Evolutionary conservation across 2,329 filamentous ascomycete genomes (phyloP), one percentile per base, ranked within the genome.

Genomic region (Acephala macrosclerotiorum): DNA sequence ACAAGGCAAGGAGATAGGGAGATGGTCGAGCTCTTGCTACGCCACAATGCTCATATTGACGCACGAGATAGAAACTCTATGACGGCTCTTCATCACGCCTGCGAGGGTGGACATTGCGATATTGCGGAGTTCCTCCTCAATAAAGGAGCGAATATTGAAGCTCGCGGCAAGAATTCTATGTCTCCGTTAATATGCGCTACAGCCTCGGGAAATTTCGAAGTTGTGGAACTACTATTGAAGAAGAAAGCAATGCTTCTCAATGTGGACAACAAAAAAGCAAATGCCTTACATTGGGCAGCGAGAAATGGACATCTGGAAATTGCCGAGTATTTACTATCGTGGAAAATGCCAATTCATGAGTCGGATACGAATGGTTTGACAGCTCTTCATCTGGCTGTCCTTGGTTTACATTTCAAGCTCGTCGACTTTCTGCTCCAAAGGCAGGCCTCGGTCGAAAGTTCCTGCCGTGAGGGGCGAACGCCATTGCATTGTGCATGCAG

Each of bases 401-500:
- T 60, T 2, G 56, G 60, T 14, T 49, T 58, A 18, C 47, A 60
- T 36, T 55, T 63, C 36, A 20, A 12, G 8, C 35, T 55, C n/a
- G 55, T 60, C 12, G 60, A 66, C 14, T 47, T 63, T 26, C 12
- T 63, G 25, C 56, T 66, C 20, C 40, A 58, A 38, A 63, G 35
- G 22, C 35, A 63, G n/a, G 20, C 47, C 14, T 20, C 14, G 3
- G 22, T 60, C 2, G 64, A 60, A 1, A 29, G 8, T 11, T 35
- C 25, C 22, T 63, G 56, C 11, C 62, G 60, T 51, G 36, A 58
- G 26, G 60, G 64, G 2, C 47, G 60, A 38, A 66, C 56, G n/a
- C 66, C 64, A 18, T 26, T 68, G 2, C 64, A 66, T 56, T 68
- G 64, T 60, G 64, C 66, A 29, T 66, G 64, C 14, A 38, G 51